Evolutionary conservation across 495 filamentous ascomycete species (phyloP).

Genomic region (Penicillium diatomitis): DNA sequence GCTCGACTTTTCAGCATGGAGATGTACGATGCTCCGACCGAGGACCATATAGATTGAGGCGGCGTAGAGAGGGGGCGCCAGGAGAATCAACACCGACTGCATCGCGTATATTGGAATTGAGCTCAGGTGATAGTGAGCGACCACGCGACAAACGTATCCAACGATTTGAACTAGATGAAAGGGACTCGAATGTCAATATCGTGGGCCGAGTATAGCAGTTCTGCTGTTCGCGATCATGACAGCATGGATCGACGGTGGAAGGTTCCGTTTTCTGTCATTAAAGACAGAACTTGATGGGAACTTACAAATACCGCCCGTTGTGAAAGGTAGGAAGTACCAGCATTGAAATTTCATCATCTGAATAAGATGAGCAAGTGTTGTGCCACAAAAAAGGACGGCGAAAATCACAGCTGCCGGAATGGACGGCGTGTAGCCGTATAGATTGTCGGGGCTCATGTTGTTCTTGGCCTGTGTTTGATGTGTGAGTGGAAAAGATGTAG

Average conservation of each 20-base stretch:
- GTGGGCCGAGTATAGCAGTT: too few species aligned
- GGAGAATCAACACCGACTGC: conserved; percentile 30
- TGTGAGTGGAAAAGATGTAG: too few species aligned
- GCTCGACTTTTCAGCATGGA: conserved; percentile 31
- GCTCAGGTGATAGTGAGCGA: conserved; percentile 22
- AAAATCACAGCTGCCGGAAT: conserved; percentile 15
- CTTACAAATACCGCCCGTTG: conserved; percentile 20
- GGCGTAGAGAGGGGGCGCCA: conserved; percentile 45
- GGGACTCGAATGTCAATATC: not conserved
- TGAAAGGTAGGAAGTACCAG: conserved; percentile 23
- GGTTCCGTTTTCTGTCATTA: too few species aligned
- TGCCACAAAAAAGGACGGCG: conserved; percentile 10
- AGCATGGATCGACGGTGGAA: too few species aligned
- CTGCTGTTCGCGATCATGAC: too few species aligned
- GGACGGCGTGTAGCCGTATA: conserved; percentile 20
- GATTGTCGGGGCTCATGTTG: conserved; percentile 11
- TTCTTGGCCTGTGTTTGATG: not conserved
- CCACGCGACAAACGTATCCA: conserved; percentile 48
- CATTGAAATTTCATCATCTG: conserved; percentile 16
- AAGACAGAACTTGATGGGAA: not conserved
- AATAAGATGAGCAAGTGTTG: conserved; percentile 9
- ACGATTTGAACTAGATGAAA: conserved; percentile 41
- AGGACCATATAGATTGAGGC: conserved; percentile 54
- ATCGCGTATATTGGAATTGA: conserved; percentile 26
- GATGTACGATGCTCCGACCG: conserved; percentile 38